Evolutionary conservation across 2,329 filamentous ascomycete species (phyloP).

Genomic region (Shiraia sp.): DNA sequence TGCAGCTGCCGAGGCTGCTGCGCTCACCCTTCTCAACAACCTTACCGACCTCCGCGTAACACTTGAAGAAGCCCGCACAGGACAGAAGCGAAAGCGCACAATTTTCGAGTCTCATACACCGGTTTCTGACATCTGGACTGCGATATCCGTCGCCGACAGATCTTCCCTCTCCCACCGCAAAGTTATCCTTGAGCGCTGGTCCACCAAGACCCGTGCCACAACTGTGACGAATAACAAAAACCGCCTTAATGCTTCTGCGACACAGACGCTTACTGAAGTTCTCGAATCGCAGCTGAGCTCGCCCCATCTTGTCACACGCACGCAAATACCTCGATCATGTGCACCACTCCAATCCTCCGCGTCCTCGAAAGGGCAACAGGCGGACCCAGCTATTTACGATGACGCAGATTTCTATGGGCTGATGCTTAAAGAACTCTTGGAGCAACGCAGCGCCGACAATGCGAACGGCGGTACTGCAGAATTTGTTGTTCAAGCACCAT

Average conservation of each 20-base stretch:
- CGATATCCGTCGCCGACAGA: conserved; percentile 69
- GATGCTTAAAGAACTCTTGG: conserved; percentile 88
- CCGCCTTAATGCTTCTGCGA: conserved; percentile 62
- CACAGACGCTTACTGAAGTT: conserved; percentile 68
- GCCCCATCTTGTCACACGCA: conserved; percentile 70
- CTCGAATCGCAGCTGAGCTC: conserved; percentile 71
- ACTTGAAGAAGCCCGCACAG: conserved; percentile 57
- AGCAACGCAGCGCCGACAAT: conserved; percentile 76
- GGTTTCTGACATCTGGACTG: conserved; percentile 71
- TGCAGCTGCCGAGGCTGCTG: conserved; percentile 82
- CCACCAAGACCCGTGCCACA: conserved; percentile 71
- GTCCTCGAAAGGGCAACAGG: conserved; percentile 24
- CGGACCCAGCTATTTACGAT: conserved; percentile 70
- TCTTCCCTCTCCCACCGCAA: conserved; percentile 65
- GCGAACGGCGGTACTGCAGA: conserved; percentile 50
- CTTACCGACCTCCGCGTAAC: conserved; percentile 71
- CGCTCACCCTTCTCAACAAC: conserved; percentile 81
- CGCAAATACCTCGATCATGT: conserved; percentile 73
- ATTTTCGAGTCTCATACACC: conserved; percentile 60
- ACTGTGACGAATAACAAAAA: conserved; percentile 56
- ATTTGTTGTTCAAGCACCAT: conserved; percentile 50
- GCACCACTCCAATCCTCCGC: conserved; percentile 67
- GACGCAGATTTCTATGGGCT: conserved; percentile 95
- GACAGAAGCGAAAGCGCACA: conserved; percentile 63
- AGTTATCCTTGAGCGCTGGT: conserved; percentile 86